These are phyloP conservation scores for Populus deltoides DNA, from an alignment of 345 rosid genomes.

Conservation along the genomic window DNA sequence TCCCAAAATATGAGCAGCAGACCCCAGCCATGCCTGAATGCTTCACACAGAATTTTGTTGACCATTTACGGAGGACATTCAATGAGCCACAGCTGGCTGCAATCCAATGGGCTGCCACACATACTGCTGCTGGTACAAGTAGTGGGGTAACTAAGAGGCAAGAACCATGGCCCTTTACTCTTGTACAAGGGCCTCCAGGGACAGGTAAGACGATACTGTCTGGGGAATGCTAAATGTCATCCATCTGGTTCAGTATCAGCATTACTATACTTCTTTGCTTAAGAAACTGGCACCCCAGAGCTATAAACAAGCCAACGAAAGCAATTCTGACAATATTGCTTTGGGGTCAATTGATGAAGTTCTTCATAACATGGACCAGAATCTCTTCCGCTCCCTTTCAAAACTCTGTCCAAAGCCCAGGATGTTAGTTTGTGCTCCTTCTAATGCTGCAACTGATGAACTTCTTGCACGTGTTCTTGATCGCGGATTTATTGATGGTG, in stretches of 20 bases:
- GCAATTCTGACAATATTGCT: conserved; percentile 58
- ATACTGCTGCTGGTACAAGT: conserved; percentile 98
- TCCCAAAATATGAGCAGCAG: conserved; percentile 90
- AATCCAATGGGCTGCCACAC: conserved; percentile 98
- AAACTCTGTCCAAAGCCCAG: conserved; percentile 95
- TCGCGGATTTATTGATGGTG: conserved; percentile 98
- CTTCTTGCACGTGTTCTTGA: conserved; percentile 96
- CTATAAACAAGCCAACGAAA: conserved; percentile 77
- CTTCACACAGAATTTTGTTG: conserved; percentile 79
- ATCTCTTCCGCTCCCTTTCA: conserved; percentile 87
- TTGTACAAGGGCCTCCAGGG: conserved; percentile 99
- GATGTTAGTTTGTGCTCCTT: conserved; percentile 99
- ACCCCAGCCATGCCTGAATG: conserved; percentile 92
- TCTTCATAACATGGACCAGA: conserved; percentile 98
- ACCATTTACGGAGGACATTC: conserved; percentile 74
- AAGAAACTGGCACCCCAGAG: conserved; percentile 97
- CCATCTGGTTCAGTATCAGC: conserved; percentile 98
- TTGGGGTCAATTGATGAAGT: conserved; percentile 96
- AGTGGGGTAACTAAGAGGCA: conserved; percentile 76
- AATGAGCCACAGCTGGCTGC: conserved; percentile 92
- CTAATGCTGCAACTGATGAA: conserved; percentile 99
- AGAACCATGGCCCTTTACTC: conserved; percentile 99
- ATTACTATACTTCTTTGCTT: conserved; percentile 88
- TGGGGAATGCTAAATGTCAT: conserved; percentile 99
- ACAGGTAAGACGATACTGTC: conserved; percentile 98